Conservation (phyloP, 1,284 basidiomycete genomes). For the Rhodotorula glutinis region DNA sequence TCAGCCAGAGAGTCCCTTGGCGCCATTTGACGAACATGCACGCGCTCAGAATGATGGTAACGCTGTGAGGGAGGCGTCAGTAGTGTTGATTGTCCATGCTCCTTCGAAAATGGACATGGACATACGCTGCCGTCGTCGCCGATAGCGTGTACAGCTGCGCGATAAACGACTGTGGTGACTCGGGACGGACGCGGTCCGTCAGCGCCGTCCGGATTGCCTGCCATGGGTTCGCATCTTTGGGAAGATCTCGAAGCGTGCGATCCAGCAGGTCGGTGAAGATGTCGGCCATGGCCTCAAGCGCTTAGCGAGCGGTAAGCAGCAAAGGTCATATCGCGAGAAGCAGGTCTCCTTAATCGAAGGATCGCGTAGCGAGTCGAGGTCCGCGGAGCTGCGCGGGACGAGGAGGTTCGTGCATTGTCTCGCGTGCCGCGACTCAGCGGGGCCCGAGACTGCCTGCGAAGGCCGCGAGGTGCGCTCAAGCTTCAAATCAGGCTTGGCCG, state of each 20-base stretch:
- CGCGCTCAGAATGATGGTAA: neutral
- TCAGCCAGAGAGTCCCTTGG: conserved; percentile 13
- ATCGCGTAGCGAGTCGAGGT: too few relatives aligned
- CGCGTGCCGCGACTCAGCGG: too few relatives aligned
- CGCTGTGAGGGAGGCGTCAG: neutral
- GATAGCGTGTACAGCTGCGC: conserved; percentile 9
- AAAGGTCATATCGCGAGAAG: neutral
- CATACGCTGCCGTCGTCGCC: conserved; percentile 9
- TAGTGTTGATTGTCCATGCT: too few relatives aligned
- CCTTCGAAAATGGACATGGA: neutral
- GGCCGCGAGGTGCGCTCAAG: too few relatives aligned
- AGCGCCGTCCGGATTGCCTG: neutral
- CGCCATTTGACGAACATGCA: conserved; percentile 13
- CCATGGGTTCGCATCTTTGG: conserved; percentile 7
- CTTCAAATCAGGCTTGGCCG: too few relatives aligned
- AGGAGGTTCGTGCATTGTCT: neutral
- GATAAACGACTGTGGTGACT: neutral
- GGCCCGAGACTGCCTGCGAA: too few relatives aligned
- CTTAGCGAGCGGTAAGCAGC: neutral
- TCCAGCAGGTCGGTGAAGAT: neutral
- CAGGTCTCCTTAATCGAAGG: neutral
- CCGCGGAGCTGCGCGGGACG: conserved; percentile 1
- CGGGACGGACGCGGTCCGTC: neutral
- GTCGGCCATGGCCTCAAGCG: neutral
- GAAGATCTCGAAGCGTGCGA: neutral